Base-by-base conservation (phyloP, 176 grass and related monocot genomes). In the Otatea glauca region DNA sequence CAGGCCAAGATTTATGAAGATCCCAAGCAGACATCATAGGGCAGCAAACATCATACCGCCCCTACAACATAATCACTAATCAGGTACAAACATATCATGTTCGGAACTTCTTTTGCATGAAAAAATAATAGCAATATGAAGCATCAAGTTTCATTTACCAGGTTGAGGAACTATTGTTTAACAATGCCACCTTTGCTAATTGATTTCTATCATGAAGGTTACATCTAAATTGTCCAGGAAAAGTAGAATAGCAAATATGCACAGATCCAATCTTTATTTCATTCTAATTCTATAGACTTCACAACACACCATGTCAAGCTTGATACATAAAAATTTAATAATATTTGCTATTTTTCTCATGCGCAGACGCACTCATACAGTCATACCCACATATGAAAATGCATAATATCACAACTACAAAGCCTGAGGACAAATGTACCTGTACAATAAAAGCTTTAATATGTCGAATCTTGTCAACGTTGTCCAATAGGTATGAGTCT, bases 11-110 rank as follows among this genome's bases (percentile, higher is more conserved):
- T 92, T 96, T 99, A 85, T 96, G 93, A 87, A 99, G 93, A 90
- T 99, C 93, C 96, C 96, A 96, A 49, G 96, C 93, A 0, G 96
- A 96, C 93, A 99, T 94, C 96, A 99, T 99, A 27, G 96, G 93
- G 65, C 96, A 99, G 62, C 91, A 95, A 78, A 89, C 81, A 91
- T 99, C 93, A 82, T 99, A 99, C 70, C 96, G 84, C 54, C 96
- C 96, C 93, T 99, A 78, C 48, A 87, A 78, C 85, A 87, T 42
- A 76, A 77, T 38, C 75, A 89, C 14, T 38, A 16, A 25, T 65
- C 5, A 90, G 59, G 21, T 21, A n/a, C 15, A 43, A 18, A 12
- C 13, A 2, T 43, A 39, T 7, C 79, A 70, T 70, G 34, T 58
- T 0, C 14, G 3, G 15, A 43, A 69, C 48, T 55, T 17, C 41